Base-by-base conservation (phyloP, 2,329 filamentous ascomycete species). In the Pseudocercospora pini-densiflorae region DNA sequence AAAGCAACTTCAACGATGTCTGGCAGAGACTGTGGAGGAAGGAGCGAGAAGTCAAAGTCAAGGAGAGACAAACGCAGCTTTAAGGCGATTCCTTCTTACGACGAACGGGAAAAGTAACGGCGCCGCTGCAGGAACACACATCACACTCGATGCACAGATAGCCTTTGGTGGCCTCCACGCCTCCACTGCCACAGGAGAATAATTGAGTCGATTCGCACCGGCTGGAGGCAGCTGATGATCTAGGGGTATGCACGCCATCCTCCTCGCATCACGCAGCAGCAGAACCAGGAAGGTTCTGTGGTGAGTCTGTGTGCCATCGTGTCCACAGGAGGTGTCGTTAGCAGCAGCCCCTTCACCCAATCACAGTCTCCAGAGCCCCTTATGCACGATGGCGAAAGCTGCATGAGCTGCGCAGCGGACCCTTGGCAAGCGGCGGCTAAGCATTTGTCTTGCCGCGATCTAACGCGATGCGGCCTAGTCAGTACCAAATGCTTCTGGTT, bases 401-500 rank as follows among this genome's bases (percentile, higher is more conserved):
- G 51, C 51, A 54, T 53, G 49, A 53, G 51, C 51, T 54, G 51
- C 24, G 51, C 51, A 53, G 49, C 49, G 49, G 49, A 53, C 49
- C 24, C 51, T 54, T 55, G 51, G 24, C 40, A 43, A n/a, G 40
- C 40, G 5, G 16, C 47, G 24, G 14, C 31, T n/a, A 1, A 19
- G 12, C 53, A 19, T 36, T 43, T 63, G 21, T 33, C 21, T 23
- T 43, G n/a, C n/a, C 36, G 33, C 51, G 45, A 5, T 2, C 47
- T 51, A 51, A 24, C 47, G 7, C 24, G 19, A 51, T 51, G 24
- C 47, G 47, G 47, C 47, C 14, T 23, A n/a, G 14, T 31, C 58
- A 71, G 68, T 71, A 71, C 60, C 64, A 67, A 21, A 67, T 63
- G 29, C 58, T 63, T 47, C 68, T 60, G 8, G 68, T 70, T 49